phyloP scores from a whole-genome alignment of 2,329 filamentous ascomycete species.

The Alternaria sp. region DNA sequence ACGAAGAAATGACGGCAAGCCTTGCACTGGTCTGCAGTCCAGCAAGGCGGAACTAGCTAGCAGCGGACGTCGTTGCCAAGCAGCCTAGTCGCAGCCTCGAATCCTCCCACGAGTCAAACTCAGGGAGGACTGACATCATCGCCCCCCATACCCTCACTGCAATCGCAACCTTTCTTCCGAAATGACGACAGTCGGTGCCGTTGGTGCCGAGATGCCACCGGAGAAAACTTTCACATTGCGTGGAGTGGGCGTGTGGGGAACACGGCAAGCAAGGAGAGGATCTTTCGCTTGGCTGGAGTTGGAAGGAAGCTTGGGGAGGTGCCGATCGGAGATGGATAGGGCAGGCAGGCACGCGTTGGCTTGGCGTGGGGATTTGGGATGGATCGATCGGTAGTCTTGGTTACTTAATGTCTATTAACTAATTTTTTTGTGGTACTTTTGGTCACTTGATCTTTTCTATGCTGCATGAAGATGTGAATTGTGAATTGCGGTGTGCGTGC shows the following conservation, averaged over 20 bases:
- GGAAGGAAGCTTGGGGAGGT: not conserved
- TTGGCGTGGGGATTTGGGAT: not conserved
- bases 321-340: not conserved
- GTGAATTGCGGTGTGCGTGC: not conserved
- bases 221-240: not conserved
- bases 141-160: not conserved
- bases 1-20: not conserved
- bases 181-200: not conserved
- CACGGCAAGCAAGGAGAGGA: not conserved
- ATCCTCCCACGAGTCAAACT: not conserved
- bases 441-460: not conserved
- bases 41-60: not conserved
- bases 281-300: not conserved
- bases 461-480: not conserved
- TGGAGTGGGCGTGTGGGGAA: not conserved
- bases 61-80: not conserved
- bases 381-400: not conserved
- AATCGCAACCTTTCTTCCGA: not conserved
- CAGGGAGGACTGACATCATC: not conserved
- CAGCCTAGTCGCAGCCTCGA: not conserved
- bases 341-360: slow-evolving; percentile 4
- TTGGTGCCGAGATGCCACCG: not conserved
- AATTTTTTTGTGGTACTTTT: not conserved
- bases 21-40: not conserved
- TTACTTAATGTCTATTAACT: not conserved